Percentiles rank a stretch among this genome's conserved stretches.
Evolutionary conservation across 345 rosid genomes (phyloP).

Genomic region (Eucalyptus erythrocorys): DNA sequence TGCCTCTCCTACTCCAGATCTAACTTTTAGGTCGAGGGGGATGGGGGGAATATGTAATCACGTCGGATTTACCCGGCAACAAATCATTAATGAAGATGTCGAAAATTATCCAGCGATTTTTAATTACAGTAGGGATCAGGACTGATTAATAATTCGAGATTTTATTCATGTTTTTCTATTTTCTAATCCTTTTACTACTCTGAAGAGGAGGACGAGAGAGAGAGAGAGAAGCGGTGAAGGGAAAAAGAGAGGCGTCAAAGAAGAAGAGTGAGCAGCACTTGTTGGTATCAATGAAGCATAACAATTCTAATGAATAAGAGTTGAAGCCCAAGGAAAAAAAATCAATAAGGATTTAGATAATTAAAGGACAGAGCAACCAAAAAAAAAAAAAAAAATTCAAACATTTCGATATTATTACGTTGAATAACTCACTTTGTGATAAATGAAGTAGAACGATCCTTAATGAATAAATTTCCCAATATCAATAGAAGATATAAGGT

Average conservation of each 20-base stretch:
- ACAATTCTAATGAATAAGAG: too few relatives aligned
- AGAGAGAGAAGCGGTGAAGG: not conserved
- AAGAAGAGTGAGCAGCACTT: too few relatives aligned
- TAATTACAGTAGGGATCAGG: rapidly evolving
- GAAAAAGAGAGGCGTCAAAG: not conserved
- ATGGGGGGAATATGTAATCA: not conserved
- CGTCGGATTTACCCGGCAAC: rapidly evolving
- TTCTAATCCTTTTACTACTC: not conserved
- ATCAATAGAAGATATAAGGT: too few relatives aligned
- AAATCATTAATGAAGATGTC: not conserved
- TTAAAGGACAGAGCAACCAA: rapidly evolving
- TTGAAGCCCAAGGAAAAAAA: too few relatives aligned
- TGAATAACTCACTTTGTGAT: too few relatives aligned
- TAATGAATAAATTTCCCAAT: too few relatives aligned
- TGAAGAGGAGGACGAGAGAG: too few relatives aligned
- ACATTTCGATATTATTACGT: too few relatives aligned
- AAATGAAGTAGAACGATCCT: too few relatives aligned
- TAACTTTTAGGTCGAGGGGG: not conserved
- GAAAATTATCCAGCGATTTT: not conserved
- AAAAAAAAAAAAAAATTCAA: too few relatives aligned
- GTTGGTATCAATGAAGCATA: too few relatives aligned
- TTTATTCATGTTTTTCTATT: not conserved
- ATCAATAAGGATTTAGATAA: too few relatives aligned
- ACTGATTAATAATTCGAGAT: not conserved
- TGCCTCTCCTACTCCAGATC: not conserved